phyloP scores from a whole-genome alignment of 2,329 filamentous ascomycete species.

The Alternaria gansuensis region DNA sequence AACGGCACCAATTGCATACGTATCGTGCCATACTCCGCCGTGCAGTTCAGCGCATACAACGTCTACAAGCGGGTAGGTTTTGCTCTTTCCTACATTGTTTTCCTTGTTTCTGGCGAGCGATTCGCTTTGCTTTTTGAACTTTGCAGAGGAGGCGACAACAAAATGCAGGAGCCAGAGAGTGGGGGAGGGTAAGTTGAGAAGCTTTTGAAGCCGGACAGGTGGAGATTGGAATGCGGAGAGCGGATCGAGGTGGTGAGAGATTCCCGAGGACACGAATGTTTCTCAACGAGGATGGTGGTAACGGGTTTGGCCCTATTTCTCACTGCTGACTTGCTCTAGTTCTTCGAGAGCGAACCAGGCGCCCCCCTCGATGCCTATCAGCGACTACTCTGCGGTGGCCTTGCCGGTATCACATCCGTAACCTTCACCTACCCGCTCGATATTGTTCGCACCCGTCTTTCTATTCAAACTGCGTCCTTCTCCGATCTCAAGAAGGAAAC shows the following conservation, averaged over 20 bases:
- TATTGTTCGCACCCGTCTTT: constrained; percentile 93
- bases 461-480: constrained; percentile 97
- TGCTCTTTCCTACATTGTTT: constrained; percentile 1
- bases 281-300: not conserved
- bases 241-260: not conserved
- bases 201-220: not conserved
- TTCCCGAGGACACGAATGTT: not conserved
- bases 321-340: constrained; percentile 55
- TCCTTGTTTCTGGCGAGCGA: constrained; percentile 4
- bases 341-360: constrained; percentile 80
- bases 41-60: constrained; percentile 98
- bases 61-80: constrained; percentile 86
- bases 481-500: constrained; percentile 67
- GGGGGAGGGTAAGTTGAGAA: not conserved
- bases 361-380: constrained; percentile 76
- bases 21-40: constrained; percentile 96
- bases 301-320: not conserved
- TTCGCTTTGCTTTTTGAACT: constrained; percentile 14
- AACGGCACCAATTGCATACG: constrained; percentile 99
- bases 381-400: constrained; percentile 86
- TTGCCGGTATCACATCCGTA: constrained; percentile 94
- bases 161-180: not conserved
- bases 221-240: not conserved
- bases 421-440: constrained; percentile 95
- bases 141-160: not conserved